These are phyloP conservation scores for Malus fusca DNA, from an alignment of 306 rosid genomes.

Conservation along the genomic window DNA sequence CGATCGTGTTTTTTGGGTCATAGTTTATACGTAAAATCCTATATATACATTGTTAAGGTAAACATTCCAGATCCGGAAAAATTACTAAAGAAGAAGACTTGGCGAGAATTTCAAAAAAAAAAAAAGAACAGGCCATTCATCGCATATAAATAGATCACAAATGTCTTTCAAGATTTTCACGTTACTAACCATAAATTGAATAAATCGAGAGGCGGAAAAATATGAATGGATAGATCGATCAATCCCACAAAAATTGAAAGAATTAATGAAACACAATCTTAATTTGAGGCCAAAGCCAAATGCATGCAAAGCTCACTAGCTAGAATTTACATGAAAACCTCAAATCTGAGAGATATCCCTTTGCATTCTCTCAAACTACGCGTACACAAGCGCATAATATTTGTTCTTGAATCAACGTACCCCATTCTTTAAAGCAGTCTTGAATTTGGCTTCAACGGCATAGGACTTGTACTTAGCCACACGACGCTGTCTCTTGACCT, in stretches of 20 bases:
- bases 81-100: background rate
- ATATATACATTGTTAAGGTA: background rate
- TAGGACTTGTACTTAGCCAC: slow-evolving; percentile 26
- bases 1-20: too few relatives aligned
- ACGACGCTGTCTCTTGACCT: slow-evolving; percentile 26
- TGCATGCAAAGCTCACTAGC: background rate
- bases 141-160: background rate
- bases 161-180: background rate
- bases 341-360: background rate
- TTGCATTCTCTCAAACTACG: background rate
- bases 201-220: background rate
- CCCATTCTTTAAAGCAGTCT: slow-evolving; percentile 18
- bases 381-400: slow-evolving; percentile 17
- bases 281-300: background rate
- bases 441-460: slow-evolving; percentile 12
- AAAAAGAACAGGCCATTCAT: background rate
- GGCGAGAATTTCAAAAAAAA: background rate
- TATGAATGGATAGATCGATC: background rate
- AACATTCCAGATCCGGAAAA: background rate
- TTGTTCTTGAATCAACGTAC: slow-evolving; percentile 36
- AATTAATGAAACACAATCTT: background rate
- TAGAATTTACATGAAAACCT: background rate
- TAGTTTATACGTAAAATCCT: background rate
- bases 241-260: background rate
- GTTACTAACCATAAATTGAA: background rate